These are phyloP conservation scores for Diospyros lotus DNA, from an alignment of 148 eudicot genomes.

Conservation along the genomic window DNA sequence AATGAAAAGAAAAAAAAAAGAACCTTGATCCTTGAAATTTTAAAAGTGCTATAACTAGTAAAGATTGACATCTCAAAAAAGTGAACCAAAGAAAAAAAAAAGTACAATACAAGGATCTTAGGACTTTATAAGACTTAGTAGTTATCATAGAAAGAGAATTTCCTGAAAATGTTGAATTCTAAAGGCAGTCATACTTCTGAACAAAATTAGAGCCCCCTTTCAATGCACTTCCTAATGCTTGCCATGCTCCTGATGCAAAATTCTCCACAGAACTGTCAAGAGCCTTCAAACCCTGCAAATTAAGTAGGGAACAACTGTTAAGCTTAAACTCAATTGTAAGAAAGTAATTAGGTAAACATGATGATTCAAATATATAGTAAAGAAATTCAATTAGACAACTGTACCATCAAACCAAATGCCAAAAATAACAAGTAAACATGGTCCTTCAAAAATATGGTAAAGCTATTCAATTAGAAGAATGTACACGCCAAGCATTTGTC, in stretches of 20 bases:
- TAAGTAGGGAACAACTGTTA: background rate
- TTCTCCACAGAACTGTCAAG: constrained; percentile 77
- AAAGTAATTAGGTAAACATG: background rate
- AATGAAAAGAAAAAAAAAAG: background rate
- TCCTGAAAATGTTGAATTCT: background rate
- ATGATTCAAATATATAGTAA: constrained; percentile 3
- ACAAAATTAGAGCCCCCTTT: constrained; percentile 76
- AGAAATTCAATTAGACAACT: background rate
- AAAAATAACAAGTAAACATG: background rate
- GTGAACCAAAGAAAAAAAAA: background rate
- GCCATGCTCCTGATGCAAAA: constrained; percentile 96
- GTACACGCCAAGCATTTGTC: background rate
- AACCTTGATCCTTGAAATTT: background rate
- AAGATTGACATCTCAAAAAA: background rate
- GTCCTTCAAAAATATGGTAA: constrained; percentile 3
- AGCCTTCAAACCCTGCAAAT: constrained; percentile 78
- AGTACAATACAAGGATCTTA: background rate
- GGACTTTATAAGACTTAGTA: too few species aligned
- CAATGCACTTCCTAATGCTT: constrained; percentile 88
- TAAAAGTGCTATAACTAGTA: background rate
- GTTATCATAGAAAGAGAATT: background rate
- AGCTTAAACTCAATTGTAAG: background rate
- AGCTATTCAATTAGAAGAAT: background rate
- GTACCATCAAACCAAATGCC: too few species aligned
- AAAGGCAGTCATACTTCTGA: constrained; percentile 52